phyloP scores from a whole-genome alignment of 1,139 yeast species.

The Hanseniaspora uvarum region DNA sequence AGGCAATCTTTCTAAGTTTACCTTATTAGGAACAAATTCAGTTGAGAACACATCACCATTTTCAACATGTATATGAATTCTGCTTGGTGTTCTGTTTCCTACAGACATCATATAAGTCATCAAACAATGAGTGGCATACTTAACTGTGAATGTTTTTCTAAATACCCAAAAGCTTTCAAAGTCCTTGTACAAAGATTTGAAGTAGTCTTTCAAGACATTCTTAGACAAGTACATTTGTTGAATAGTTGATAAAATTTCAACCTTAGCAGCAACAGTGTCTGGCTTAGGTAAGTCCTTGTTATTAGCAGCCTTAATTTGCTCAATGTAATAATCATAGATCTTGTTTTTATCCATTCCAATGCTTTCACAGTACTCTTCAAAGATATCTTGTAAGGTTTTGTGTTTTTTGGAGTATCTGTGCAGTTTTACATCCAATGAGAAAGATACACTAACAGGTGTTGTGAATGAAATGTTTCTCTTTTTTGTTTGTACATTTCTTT shows the following conservation, averaged over 20 bases:
- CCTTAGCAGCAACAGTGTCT: slow-evolving; percentile 75
- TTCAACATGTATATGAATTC: slow-evolving; percentile 68
- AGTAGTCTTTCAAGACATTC: slow-evolving; percentile 64
- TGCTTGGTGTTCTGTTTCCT: slow-evolving; percentile 86
- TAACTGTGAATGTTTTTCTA: slow-evolving; percentile 89
- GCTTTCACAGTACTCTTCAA: slow-evolving; percentile 75
- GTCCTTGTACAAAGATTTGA: slow-evolving; percentile 52
- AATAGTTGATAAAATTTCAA: slow-evolving; percentile 81
- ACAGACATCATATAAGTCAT: slow-evolving; percentile 93
- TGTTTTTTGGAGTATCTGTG: slow-evolving; percentile 74
- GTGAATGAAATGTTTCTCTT: slow-evolving; percentile 78
- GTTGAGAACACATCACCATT: slow-evolving; percentile 91
- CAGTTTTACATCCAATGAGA: slow-evolving; percentile 88
- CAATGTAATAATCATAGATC: slow-evolving; percentile 77
- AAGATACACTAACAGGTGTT: slow-evolving; percentile 82
- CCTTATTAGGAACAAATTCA: slow-evolving; percentile 85
- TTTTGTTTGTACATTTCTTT: slow-evolving; percentile 76
- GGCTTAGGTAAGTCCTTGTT: slow-evolving; percentile 91
- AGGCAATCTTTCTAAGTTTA: slow-evolving; percentile 30
- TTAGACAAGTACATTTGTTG: slow-evolving; percentile 82
- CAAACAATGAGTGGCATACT: slow-evolving; percentile 89
- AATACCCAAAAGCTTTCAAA: slow-evolving; percentile 96
- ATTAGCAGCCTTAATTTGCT: slow-evolving; percentile 81
- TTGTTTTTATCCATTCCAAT: slow-evolving; percentile 74
- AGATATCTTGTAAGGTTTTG: slow-evolving; percentile 72